phyloP scores from a whole-genome alignment of 345 rosid genomes.

The Cardamine occulta region DNA sequence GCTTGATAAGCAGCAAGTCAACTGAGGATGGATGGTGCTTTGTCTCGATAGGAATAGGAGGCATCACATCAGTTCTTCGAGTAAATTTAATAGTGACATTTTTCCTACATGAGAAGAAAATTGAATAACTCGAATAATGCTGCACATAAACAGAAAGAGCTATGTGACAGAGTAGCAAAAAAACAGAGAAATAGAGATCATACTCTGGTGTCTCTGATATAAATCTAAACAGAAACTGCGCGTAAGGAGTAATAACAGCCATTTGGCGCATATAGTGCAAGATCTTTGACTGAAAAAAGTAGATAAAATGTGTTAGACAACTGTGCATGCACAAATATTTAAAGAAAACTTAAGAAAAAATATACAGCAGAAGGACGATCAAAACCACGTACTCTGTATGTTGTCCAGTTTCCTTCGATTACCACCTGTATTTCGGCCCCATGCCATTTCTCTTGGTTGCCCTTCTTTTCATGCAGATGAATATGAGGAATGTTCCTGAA shows the following conservation, averaged over 20 bases:
- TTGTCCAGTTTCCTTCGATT: constrained; percentile 98
- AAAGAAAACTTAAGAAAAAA: background rate
- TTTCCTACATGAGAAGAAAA: constrained; percentile 56
- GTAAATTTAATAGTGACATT: constrained; percentile 81
- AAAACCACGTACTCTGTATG: constrained; percentile 71
- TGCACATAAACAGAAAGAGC: constrained; percentile 20
- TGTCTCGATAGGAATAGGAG: constrained; percentile 92
- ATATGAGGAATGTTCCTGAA: constrained; percentile 92
- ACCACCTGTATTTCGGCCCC: constrained; percentile 96
- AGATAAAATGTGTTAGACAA: constrained; percentile 33
- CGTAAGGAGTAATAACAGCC: constrained; percentile 98
- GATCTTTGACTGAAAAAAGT: constrained; percentile 78
- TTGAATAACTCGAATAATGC: constrained; percentile 12
- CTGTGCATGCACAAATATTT: constrained; percentile 15
- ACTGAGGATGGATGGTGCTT: constrained; percentile 98
- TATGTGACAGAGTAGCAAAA: constrained; percentile 18
- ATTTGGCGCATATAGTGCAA: constrained; percentile 98
- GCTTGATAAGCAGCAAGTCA: constrained; percentile 89
- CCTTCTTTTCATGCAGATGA: constrained; percentile 83
- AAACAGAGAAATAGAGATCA: constrained; percentile 40
- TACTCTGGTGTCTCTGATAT: constrained; percentile 81
- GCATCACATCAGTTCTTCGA: constrained; percentile 93
- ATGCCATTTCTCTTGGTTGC: constrained; percentile 73
- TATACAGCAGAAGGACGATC: constrained; percentile 4
- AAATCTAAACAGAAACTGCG: constrained; percentile 85